These are phyloP conservation scores for Eutypella sp. DNA, from an alignment of 2,329 filamentous ascomycete species.

Conservation along the genomic window DNA sequence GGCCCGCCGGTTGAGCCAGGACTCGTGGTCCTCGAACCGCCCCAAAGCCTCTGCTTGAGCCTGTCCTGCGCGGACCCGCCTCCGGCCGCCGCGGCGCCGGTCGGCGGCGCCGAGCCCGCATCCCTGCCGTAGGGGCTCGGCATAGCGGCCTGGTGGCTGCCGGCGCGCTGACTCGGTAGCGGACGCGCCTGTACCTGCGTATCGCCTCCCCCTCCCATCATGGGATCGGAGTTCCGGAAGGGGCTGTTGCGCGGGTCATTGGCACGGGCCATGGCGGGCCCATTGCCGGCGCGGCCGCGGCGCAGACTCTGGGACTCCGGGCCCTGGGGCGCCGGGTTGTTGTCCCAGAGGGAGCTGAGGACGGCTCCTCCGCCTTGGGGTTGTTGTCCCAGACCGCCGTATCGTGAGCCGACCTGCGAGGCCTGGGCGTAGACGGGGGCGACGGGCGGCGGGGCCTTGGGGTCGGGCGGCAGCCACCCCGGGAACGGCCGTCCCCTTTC, in stretches of 20 bases:
- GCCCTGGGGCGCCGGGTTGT: slow-evolving; percentile 30
- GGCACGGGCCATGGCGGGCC: slow-evolving; percentile 22
- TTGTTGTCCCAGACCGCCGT: slow-evolving; percentile 41
- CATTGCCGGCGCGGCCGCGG: slow-evolving; percentile 35
- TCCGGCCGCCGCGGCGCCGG: slow-evolving; percentile 30
- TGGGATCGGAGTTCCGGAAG: slow-evolving; percentile 28
- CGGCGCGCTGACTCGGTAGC: slow-evolving; percentile 66
- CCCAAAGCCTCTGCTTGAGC: slow-evolving; percentile 75
- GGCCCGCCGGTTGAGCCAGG: slow-evolving; percentile 40
- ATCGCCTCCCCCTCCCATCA: slow-evolving; percentile 17
- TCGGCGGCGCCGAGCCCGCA: slow-evolving; percentile 30
- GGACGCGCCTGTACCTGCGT: slow-evolving; percentile 48
- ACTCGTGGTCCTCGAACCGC: slow-evolving; percentile 54
- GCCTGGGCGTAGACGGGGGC: slow-evolving; percentile 49
- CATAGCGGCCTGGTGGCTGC: slow-evolving; percentile 68
- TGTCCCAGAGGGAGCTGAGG: slow-evolving; percentile 58
- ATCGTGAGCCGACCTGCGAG: slow-evolving; percentile 47
- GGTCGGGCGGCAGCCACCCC: slow-evolving; percentile 83
- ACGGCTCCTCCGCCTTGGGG: slow-evolving; percentile 30
- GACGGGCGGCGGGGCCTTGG: slow-evolving; percentile 61
- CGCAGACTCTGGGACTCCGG: slow-evolving; percentile 40
- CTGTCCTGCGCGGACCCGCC: slow-evolving; percentile 71
- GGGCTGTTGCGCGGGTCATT: slow-evolving; percentile 30
- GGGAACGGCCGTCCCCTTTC: slow-evolving; percentile 82
- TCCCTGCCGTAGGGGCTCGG: slow-evolving; percentile 23